These are phyloP conservation scores for Phaffia tasmanica DNA, from an alignment of 768 basidiomycete genomes.

Conservation along the genomic window DNA sequence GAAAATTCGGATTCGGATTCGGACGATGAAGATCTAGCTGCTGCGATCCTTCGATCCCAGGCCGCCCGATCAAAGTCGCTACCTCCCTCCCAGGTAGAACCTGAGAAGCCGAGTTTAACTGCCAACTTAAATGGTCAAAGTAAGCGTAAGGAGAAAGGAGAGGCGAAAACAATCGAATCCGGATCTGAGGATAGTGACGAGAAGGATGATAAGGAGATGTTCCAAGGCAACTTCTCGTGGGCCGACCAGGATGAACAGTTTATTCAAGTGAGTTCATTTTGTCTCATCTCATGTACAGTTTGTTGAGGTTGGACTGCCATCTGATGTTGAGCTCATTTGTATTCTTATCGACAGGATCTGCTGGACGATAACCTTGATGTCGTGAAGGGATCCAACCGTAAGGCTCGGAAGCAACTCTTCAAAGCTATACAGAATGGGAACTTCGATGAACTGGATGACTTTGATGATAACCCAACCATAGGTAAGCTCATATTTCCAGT, in stretches of 20 bases:
- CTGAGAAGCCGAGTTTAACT: neutral
- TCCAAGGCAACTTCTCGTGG: constrained; percentile 38
- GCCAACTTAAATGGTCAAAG: neutral
- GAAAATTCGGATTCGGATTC: constrained; percentile 26
- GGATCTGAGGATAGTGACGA: constrained; percentile 23
- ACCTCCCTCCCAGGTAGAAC: neutral
- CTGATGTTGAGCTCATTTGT: neutral
- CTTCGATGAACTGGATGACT: constrained; percentile 38
- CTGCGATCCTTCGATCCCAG: constrained; percentile 13
- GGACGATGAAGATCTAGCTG: constrained; percentile 36
- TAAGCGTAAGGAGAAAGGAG: constrained; percentile 10
- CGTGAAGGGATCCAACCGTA: constrained; percentile 43
- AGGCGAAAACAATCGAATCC: neutral
- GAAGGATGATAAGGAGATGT: constrained; percentile 31
- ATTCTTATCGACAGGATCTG: constrained; percentile 43
- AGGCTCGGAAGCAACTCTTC: constrained; percentile 51
- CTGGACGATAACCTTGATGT: constrained; percentile 53
- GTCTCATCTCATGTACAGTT: neutral
- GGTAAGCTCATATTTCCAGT: constrained; percentile 16
- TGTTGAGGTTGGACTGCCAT: neutral
- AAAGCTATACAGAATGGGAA: constrained; percentile 50
- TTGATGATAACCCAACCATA: constrained; percentile 24
- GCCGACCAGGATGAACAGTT: constrained; percentile 53
- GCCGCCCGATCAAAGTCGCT: neutral
- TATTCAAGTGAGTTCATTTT: constrained; percentile 45